Conservation (phyloP, 1,139 yeast genomes). For the Blastobotrys persicus region DNA sequence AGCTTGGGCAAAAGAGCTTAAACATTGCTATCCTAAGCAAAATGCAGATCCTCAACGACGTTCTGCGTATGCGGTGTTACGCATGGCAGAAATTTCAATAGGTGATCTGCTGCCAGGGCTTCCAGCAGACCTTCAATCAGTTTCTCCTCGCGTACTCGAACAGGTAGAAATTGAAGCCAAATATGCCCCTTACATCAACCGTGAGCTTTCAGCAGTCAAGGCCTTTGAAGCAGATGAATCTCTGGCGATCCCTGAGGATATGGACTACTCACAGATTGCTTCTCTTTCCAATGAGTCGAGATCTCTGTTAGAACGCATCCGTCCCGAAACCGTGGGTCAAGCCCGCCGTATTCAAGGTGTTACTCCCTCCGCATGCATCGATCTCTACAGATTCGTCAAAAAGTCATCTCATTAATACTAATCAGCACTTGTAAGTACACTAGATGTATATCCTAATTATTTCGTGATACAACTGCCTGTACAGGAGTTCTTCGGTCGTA, state of each 20-base stretch:
- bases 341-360: conserved; percentile 93
- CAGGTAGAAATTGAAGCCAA: conserved; percentile 76
- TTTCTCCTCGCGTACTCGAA: conserved; percentile 55
- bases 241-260: conserved; percentile 60
- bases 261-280: conserved; percentile 53
- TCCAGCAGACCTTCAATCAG: conserved; percentile 35
- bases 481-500: not conserved
- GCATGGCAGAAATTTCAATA: conserved; percentile 43
- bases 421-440: not conserved
- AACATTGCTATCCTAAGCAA: conserved; percentile 31
- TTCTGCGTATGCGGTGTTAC: conserved; percentile 55
- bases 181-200: conserved; percentile 74
- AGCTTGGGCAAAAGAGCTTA: conserved; percentile 54
- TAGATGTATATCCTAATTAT: conserved; percentile 8
- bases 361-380: conserved; percentile 59
- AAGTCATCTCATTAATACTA: conserved; percentile 2
- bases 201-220: conserved; percentile 65
- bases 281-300: conserved; percentile 75
- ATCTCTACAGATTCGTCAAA: conserved; percentile 33
- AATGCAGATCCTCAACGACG: conserved; percentile 47
- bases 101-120: conserved; percentile 35
- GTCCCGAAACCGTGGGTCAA: conserved; percentile 90
- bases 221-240: conserved; percentile 85
- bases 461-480: no score
- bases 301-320: conserved; percentile 63